Percentiles rank a stretch among this genome's conserved stretches.
phyloP scores from a whole-genome alignment of 805 yeast genomes.

The Zygoascus tannicola region DNA sequence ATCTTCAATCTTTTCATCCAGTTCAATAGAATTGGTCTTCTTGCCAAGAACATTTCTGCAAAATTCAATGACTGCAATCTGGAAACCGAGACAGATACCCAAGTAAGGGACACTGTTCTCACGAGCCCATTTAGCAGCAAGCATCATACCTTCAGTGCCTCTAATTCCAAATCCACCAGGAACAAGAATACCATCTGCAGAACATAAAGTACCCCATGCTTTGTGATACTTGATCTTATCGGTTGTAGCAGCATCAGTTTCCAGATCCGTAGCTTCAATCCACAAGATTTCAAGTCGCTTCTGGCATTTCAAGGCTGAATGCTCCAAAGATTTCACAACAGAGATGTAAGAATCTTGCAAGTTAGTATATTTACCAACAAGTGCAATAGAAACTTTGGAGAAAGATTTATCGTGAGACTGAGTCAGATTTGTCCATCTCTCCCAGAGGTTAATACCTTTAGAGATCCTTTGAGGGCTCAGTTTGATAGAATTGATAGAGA shows the following conservation, averaged over 20 bases:
- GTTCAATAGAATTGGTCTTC: constrained; percentile 61
- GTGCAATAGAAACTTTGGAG: constrained; percentile 86
- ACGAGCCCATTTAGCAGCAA: constrained; percentile 98
- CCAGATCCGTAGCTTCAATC: constrained; percentile 93
- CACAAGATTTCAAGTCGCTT: constrained; percentile 81
- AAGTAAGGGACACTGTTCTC: constrained; percentile 87
- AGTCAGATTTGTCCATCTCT: constrained; percentile 74
- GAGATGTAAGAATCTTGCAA: constrained; percentile 91
- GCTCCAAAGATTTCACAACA: constrained; percentile 90
- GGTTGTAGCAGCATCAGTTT: constrained; percentile 52
- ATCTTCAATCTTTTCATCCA: constrained; percentile 52
- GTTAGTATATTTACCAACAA: constrained; percentile 95
- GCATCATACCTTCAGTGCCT: constrained; percentile 97
- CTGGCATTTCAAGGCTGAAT: constrained; percentile 82
- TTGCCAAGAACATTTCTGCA: constrained; percentile 70
- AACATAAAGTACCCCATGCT: constrained; percentile 90
- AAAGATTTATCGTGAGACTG: constrained; percentile 69
- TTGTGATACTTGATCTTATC: constrained; percentile 77
- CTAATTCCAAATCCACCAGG: constrained; percentile 98
- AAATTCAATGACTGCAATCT: constrained; percentile 91
- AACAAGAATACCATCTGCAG: constrained; percentile 92
- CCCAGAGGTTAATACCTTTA: constrained; percentile 62
- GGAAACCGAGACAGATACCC: constrained; percentile 97
- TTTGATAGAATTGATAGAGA: constrained; percentile 44
- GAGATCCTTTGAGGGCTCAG: constrained; percentile 42